Evolutionary conservation across 1,284 basidiomycete species (phyloP), one percentile per base, ranked within the genome.

Genomic region (Ganoderma boninense): DNA sequence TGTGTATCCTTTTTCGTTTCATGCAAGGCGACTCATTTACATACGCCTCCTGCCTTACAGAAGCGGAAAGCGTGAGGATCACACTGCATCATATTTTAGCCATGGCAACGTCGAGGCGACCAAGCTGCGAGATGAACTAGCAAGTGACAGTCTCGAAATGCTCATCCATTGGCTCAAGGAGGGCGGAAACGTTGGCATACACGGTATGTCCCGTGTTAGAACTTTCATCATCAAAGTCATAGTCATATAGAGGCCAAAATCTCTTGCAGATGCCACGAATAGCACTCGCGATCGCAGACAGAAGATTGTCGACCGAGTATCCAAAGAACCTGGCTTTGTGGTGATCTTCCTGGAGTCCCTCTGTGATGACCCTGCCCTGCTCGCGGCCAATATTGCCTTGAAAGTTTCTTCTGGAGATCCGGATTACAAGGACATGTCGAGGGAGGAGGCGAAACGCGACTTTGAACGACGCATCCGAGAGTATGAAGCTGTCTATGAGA

Each of bases 371-470:
- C 97, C 97, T 1, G 92, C 89, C 2, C 89, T 98, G 72, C 97
- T 99, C 74, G 96, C 97, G 0, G 91, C 96, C 52, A 99, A 99
- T 79, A 92, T 99, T 64, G 96, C 95, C 4, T 89, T 99, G 75
- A 99, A 99, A 84, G 97, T 98, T 44, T 90, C 89, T 69, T 97
- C 95, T 2, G 97, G 97, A 4, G 98, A 99, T 84, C 98, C 98
- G 0, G 98, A 99, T 82, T 99, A 99, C 84, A 93, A 94, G 76
- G 92, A 95, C 75, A 94, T 92, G 84, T 93, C 94, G 0, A 92
- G 87, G 29, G 95, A 97, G 78, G 87, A 92, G 67, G 98, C 98
- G 46, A 92, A 96, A 80, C 85, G 84, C 38, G 98, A 99, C 82
- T 99, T 99, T 81, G 82, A 95, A 73, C 91, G 91, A 70, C 92